Base-by-base conservation (phyloP, 306 rosid genomes). In the Sechiopsis laciniata region DNA sequence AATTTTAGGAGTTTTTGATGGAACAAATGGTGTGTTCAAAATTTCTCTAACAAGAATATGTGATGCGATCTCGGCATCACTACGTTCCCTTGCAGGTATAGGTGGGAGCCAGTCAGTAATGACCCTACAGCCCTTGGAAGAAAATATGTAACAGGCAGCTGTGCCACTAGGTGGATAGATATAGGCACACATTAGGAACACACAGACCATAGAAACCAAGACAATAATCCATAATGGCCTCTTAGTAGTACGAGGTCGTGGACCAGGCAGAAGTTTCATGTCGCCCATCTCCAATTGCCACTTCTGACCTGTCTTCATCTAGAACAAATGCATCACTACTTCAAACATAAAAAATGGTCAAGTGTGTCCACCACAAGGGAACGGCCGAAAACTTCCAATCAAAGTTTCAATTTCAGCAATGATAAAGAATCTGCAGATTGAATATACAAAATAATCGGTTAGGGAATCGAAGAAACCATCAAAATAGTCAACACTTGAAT, bases 31-130 rank as follows among this genome's bases (percentile, higher is more conserved):
- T 0, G 88, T 73, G 50, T 76, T 89, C 85, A 95, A 80, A 79
- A 95, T 84, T 74, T 95, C 97, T 74, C 73, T 87, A 76, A 85
- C 80, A 72, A 95, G 96, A 76, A 78, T 87, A 63, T 75, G 96
- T 0, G 97, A 77, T 15, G 99, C 95, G 42, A 87, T 82, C 90
- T 95, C 99, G 15, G 86, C 91, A 65, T 95, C 99, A 0, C 87
- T 91, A 71, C 79, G 85, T 81, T 83, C 89, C 77, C 95, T 88
- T 75, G 81, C 83, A 15, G 96, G 99, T 55, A 54, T 73, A 40
- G 99, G 95, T 8, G 97, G 99, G 84, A 88, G 96, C 99, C 97
- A 95, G 56, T 84, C 87, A 14, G 83, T 59, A 78, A 89, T 78
- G 56, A 63, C 76, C 79, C 77, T 82, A 63, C 99, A 95, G 57